Evolutionary conservation across 306 rosid genomes (phyloP).

Genomic region (Castanea mollissima): DNA sequence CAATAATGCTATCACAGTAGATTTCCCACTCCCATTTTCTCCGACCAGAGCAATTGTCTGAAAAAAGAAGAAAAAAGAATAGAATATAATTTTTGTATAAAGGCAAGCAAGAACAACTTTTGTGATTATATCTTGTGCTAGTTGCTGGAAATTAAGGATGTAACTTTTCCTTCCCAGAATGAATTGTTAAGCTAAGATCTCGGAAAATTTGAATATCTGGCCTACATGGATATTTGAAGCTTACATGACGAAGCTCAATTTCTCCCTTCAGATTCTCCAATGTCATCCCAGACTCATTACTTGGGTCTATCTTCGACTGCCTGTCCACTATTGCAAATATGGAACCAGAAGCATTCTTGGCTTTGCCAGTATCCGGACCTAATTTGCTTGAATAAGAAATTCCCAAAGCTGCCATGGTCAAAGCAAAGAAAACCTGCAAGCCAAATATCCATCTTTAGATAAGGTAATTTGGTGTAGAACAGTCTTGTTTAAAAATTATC

Average conservation of each 20-base stretch:
- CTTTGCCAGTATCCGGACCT: conserved; percentile 42
- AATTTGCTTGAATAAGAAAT: conserved; percentile 39
- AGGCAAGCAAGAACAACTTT: not conserved
- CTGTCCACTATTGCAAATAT: conserved; percentile 36
- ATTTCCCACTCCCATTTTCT: conserved; percentile 77
- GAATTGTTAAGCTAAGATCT: conserved; percentile 40
- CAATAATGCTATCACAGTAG: conserved; percentile 50
- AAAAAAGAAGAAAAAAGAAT: not conserved
- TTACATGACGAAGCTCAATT: conserved; percentile 35
- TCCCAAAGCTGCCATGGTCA: conserved; percentile 35
- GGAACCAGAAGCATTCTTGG: conserved; percentile 35
- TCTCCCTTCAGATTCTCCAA: conserved; percentile 38
- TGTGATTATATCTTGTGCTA: not conserved
- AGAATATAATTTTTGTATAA: not conserved
- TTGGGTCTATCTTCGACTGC: conserved; percentile 36
- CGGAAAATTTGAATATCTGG: conserved; percentile 37
- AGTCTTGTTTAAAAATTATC: not conserved
- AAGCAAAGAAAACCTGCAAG: conserved; percentile 51
- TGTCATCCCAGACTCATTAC: conserved; percentile 34
- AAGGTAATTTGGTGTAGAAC: not conserved
- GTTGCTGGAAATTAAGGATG: not conserved
- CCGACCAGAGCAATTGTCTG: conserved; percentile 70
- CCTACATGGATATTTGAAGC: conserved; percentile 44
- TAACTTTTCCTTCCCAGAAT: conserved; percentile 37
- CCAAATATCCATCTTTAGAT: not conserved